phyloP scores from a whole-genome alignment of 768 basidiomycete species.

The Trametes meyenii region DNA sequence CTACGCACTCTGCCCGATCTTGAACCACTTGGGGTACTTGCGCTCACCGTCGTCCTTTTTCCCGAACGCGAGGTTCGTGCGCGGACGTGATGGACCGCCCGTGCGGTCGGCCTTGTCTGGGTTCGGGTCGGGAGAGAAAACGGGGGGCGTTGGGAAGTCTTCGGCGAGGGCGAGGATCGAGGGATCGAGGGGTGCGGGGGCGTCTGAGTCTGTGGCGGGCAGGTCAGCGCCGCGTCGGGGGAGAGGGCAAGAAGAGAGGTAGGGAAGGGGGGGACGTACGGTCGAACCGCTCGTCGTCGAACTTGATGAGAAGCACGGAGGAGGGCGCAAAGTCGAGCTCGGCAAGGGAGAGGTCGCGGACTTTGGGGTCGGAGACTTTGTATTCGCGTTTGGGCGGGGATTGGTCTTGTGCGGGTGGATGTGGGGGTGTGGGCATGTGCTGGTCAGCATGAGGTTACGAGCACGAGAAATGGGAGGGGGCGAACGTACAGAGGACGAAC shows the following conservation, averaged over 20 bases:
- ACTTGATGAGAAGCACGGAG: slow-evolving; percentile 74
- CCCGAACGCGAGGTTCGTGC: slow-evolving; percentile 14
- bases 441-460: not conserved
- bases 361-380: slow-evolving; percentile 75
- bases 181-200: slow-evolving; percentile 66
- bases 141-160: slow-evolving; percentile 66
- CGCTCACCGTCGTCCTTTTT: slow-evolving; percentile 38
- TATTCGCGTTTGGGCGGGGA: slow-evolving; percentile 81
- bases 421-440: too few relatives aligned
- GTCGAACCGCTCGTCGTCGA: slow-evolving; percentile 73
- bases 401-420: slow-evolving; percentile 72
- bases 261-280: slow-evolving; percentile 43
- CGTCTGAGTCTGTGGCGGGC: not conserved
- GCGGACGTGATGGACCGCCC: not conserved
- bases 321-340: slow-evolving; percentile 81
- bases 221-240: too few relatives aligned
- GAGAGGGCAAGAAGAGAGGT: not conserved
- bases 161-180: slow-evolving; percentile 59
- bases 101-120: slow-evolving; percentile 2
- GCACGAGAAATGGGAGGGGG: not conserved
- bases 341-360: slow-evolving; percentile 66
- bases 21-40: slow-evolving; percentile 83
- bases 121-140: slow-evolving; percentile 34
- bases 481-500: slow-evolving; percentile 77
- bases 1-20: slow-evolving; percentile 57